These are phyloP conservation scores for Coemansia sp. DNA, from an alignment of 192 early-diverging fungal genomes.

Conservation along the genomic window DNA sequence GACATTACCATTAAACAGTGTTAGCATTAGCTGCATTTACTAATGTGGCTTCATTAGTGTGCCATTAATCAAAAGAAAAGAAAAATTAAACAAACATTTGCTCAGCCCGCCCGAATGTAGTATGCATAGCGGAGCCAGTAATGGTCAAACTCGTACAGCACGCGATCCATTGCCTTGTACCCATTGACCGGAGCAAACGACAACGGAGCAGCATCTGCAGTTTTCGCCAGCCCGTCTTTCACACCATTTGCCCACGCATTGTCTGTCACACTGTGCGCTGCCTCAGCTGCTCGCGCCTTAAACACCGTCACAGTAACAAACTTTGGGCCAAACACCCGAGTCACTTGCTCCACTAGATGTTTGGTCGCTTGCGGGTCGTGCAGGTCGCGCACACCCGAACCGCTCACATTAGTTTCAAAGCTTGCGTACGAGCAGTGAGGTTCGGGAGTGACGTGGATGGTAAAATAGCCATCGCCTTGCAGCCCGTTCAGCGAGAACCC, in stretches of 20 bases:
- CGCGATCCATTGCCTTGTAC: conserved; percentile 66
- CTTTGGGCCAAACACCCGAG: conserved; percentile 79
- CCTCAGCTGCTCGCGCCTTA: conserved; percentile 39
- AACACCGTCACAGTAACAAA: conserved; percentile 80
- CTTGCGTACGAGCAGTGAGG: conserved; percentile 98
- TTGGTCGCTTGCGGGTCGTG: conserved; percentile 58
- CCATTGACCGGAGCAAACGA: conserved; percentile 57
- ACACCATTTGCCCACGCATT: not conserved
- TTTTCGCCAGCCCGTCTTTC: not conserved
- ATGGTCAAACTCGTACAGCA: conserved; percentile 78
- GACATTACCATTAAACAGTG: no score
- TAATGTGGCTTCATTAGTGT: no score
- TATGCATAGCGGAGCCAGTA: conserved; percentile 80
- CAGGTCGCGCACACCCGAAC: conserved; percentile 47
- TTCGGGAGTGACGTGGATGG: conserved; percentile 98
- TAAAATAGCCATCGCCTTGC: conserved; percentile 82
- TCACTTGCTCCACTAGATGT: conserved; percentile 70
- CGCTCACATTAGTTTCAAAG: conserved; percentile 91
- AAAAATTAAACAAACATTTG: no score
- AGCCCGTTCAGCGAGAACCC: conserved; percentile 95
- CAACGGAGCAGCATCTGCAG: conserved; percentile 21
- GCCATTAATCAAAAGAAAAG: no score
- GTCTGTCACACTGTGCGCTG: not conserved
- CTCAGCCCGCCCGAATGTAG: conserved; percentile 51
- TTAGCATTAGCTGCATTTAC: no score